These are phyloP conservation scores for Paratrypanosoma confusum DNA, from an alignment of 208 protist species.

Conservation along the genomic window DNA sequence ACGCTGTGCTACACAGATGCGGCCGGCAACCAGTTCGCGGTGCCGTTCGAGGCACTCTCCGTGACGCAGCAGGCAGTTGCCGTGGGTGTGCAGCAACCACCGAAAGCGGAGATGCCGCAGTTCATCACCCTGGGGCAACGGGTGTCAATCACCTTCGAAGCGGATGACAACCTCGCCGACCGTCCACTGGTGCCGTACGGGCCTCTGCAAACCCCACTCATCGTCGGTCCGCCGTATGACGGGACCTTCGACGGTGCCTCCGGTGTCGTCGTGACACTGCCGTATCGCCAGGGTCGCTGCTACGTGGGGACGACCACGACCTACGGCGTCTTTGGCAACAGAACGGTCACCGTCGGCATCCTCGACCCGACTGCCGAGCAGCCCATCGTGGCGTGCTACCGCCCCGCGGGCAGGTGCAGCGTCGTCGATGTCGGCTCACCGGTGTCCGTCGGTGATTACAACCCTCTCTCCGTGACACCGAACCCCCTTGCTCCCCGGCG, in stretches of 20 bases:
- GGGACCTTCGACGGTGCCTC: slow-evolving; percentile 60
- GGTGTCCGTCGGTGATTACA: slow-evolving; percentile 33
- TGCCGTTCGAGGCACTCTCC: slow-evolving; percentile 32
- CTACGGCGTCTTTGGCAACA: slow-evolving; percentile 26
- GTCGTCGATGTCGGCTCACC: slow-evolving; percentile 50
- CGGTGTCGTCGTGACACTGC: slow-evolving; percentile 16
- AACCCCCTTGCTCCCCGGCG: slow-evolving; percentile 28
- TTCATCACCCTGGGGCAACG: slow-evolving; percentile 53
- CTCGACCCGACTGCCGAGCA: slow-evolving; percentile 37
- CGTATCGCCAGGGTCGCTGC: slow-evolving; percentile 61
- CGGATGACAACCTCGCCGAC: slow-evolving; percentile 11
- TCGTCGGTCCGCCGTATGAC: slow-evolving; percentile 36
- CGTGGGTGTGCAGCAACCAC: slow-evolving; percentile 32
- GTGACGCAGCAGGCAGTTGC: slow-evolving; percentile 21
- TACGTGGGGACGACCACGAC: slow-evolving; percentile 13
- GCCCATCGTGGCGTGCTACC: slow-evolving; percentile 64
- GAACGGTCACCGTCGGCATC: slow-evolving; percentile 37
- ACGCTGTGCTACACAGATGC: slow-evolving; percentile 76
- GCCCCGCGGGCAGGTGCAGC: slow-evolving; percentile 37
- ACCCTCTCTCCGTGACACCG: slow-evolving; percentile 34
- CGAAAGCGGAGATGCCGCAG: slow-evolving; percentile 10
- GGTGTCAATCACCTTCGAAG: slow-evolving; percentile 39
- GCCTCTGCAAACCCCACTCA: slow-evolving; percentile 27
- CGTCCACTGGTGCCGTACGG: slow-evolving; percentile 27
- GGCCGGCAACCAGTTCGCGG: slow-evolving; percentile 64